phyloP scores from a whole-genome alignment of 2,329 filamentous ascomycete species.

The Colletotrichum camelliae region DNA sequence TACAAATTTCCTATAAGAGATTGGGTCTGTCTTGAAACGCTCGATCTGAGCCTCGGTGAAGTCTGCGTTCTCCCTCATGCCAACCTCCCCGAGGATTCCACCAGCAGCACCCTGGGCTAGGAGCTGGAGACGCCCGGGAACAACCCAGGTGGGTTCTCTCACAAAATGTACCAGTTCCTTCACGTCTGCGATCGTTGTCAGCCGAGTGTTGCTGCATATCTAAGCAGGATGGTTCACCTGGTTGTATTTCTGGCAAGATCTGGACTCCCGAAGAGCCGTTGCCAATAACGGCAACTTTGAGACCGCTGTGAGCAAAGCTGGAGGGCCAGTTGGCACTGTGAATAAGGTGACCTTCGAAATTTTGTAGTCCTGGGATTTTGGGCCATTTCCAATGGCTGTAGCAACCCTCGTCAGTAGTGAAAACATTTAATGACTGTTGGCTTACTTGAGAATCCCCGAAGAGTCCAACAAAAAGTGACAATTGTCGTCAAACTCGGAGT shows the following conservation, averaged over 20 bases:
- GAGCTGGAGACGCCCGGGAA: background rate
- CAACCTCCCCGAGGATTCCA: constrained; percentile 22
- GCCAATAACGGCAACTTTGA: constrained; percentile 36
- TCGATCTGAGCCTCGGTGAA: constrained; percentile 43
- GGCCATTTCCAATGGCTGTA: constrained; percentile 48
- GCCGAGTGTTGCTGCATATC: background rate
- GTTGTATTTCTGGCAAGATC: constrained; percentile 28
- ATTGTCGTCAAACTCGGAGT: constrained; percentile 43
- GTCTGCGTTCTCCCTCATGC: constrained; percentile 22
- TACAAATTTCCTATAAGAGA: constrained; percentile 50
- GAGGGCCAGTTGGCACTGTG: constrained; percentile 50
- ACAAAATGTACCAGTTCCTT: constrained; percentile 29
- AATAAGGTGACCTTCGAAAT: constrained; percentile 48
- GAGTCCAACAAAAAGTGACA: background rate
- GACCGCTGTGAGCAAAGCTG: constrained; percentile 24
- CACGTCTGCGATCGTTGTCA: constrained; percentile 15
- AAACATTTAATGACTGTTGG: background rate
- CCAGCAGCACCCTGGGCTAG: constrained; percentile 25
- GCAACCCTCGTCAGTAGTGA: background rate
- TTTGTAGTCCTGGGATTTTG: constrained; percentile 47
- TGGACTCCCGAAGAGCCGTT: constrained; percentile 36
- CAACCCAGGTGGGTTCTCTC: constrained; percentile 32
- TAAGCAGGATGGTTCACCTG: background rate
- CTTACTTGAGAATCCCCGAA: background rate
- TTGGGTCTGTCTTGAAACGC: constrained; percentile 49